Evolutionary conservation across 495 filamentous ascomycete species (phyloP).

Genomic region (Neurospora sp.): DNA sequence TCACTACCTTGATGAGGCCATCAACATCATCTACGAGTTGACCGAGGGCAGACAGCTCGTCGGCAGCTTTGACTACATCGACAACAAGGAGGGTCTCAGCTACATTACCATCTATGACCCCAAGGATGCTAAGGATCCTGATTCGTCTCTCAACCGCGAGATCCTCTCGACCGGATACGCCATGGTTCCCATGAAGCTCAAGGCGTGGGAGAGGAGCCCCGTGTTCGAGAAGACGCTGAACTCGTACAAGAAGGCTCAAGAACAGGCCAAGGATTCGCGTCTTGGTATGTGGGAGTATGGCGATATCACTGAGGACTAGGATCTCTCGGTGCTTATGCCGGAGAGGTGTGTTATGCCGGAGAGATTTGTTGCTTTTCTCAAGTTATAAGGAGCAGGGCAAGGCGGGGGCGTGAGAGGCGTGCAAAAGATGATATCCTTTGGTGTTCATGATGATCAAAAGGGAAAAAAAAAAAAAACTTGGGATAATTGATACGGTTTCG

Average conservation of each 20-base stretch:
- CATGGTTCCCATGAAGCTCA: constrained; percentile 82
- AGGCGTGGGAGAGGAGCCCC: constrained; percentile 67
- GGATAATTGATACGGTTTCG: background rate
- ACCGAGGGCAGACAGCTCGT: constrained; percentile 64
- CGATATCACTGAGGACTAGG: constrained; percentile 79
- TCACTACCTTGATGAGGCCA: constrained; percentile 74
- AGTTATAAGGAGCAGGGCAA: background rate
- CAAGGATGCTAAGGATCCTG: constrained; percentile 37
- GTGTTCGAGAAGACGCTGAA: constrained; percentile 61
- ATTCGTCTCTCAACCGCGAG: constrained; percentile 76
- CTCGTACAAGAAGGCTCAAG: constrained; percentile 55
- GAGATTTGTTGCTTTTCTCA: background rate
- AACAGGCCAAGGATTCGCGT: constrained; percentile 63
- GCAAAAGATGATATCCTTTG: background rate
- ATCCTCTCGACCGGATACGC: constrained; percentile 74
- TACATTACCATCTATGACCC: constrained; percentile 84
- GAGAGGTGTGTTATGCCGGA: background rate
- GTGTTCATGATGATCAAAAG: background rate
- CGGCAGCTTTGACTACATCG: constrained; percentile 76
- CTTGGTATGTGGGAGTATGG: constrained; percentile 97
- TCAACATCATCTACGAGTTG: constrained; percentile 57
- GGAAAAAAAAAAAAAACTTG: background rate
- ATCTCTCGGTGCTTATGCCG: background rate
- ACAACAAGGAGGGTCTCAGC: constrained; percentile 62
- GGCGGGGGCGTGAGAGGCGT: background rate